Evolutionary conservation across 441 rosid species (phyloP).

Genomic region (Croton setiger): DNA sequence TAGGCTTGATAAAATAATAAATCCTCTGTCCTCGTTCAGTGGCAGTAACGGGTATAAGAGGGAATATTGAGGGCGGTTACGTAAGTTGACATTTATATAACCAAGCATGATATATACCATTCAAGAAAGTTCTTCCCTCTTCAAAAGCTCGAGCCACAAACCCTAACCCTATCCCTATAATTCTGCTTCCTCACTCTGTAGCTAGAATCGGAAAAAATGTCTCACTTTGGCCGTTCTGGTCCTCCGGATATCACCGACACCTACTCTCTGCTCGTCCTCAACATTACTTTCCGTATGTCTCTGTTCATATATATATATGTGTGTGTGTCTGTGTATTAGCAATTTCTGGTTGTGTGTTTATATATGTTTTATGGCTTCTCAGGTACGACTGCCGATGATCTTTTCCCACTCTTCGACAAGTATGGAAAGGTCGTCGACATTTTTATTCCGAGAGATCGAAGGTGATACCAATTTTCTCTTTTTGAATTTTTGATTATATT

Average conservation of each 20-base stretch:
- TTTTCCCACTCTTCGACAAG: constrained; percentile 70
- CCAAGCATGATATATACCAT: neutral
- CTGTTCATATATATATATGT: neutral
- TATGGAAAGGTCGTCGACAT: constrained; percentile 72
- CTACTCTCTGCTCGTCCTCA: constrained; percentile 93
- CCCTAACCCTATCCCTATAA: constrained; percentile 27
- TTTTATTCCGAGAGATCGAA: constrained; percentile 66
- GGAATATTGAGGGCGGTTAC: neutral
- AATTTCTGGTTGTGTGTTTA: neutral
- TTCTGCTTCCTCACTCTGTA: neutral
- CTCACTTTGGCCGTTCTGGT: constrained; percentile 96
- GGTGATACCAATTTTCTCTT: constrained; percentile 19
- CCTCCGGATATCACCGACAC: constrained; percentile 95
- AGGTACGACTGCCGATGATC: constrained; percentile 75
- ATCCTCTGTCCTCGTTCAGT: too few species aligned
- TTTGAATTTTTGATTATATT: neutral
- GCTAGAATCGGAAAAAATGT: constrained; percentile 42
- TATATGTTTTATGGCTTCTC: constrained; percentile 1
- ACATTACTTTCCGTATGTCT: constrained; percentile 83
- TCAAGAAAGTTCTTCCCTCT: neutral
- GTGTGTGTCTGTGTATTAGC: neutral
- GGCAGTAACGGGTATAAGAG: neutral
- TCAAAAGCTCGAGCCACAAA: neutral
- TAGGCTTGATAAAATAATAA: too few species aligned
- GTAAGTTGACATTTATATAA: neutral